A percentile compares a stretch with the other conserved stretches of the same genome.
phyloP scores from a whole-genome alignment of 352 stramenopile genomes.

The Phytophthora europaea region DNA sequence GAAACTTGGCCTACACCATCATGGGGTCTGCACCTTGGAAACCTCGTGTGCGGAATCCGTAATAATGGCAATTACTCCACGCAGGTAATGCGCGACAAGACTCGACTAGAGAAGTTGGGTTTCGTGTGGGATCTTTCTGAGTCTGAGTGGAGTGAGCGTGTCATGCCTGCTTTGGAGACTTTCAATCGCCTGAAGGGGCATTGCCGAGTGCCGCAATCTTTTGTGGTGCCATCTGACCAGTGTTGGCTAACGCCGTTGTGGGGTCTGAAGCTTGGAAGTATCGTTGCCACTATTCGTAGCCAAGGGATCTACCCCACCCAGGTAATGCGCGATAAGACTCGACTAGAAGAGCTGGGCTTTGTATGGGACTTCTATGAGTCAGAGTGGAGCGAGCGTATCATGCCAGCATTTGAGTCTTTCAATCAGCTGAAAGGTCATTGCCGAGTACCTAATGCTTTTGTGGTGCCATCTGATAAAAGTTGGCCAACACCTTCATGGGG shows the following conservation, averaged over 20 bases:
- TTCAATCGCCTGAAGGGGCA: not conserved
- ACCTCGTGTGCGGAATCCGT: not conserved
- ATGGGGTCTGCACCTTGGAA: not conserved
- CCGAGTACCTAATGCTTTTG: not conserved
- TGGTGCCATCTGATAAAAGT: not conserved
- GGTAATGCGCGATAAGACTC: not conserved
- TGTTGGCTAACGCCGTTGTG: not conserved
- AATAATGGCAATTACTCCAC: not conserved
- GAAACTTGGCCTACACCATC: not conserved
- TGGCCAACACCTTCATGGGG: not conserved
- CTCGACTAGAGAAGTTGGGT: not conserved
- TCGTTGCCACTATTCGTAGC: not conserved
- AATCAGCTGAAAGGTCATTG: not conserved
- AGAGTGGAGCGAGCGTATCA: not conserved
- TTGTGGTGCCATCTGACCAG: not conserved
- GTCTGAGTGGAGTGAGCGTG: not conserved
- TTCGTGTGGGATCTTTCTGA: not conserved
- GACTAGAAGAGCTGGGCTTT: not conserved
- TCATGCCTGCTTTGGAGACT: not conserved
- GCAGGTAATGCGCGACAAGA: not conserved
- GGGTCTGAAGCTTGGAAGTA: not conserved
- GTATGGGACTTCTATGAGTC: not conserved
- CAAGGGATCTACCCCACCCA: not conserved
- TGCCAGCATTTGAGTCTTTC: not conserved
- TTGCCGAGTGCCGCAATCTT: not conserved